Conservation (phyloP, 164 flowering plant genomes). For the Vitis vinifera region DNA sequence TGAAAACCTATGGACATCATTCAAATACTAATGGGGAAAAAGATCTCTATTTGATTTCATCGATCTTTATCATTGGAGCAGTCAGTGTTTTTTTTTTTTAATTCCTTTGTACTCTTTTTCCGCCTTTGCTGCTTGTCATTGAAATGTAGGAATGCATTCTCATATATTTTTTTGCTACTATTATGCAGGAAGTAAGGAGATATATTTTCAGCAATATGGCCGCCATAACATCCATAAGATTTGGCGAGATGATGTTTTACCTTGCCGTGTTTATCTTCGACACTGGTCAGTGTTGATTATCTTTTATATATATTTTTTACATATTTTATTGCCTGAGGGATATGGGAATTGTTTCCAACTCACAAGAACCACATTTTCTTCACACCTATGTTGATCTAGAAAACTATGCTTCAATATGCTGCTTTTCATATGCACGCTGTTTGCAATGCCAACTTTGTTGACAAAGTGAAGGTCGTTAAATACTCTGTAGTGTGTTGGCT, state of each 20-base stretch:
- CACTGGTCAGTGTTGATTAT: slow-evolving; percentile 62
- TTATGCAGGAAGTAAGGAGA: slow-evolving; percentile 69
- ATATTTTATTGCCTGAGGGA: background rate
- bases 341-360: background rate
- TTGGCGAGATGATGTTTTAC: slow-evolving; percentile 89
- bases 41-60: too few relatives aligned
- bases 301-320: background rate
- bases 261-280: slow-evolving; percentile 89
- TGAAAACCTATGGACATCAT: too few relatives aligned
- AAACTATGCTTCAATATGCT: too few relatives aligned
- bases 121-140: too few relatives aligned
- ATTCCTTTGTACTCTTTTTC: too few relatives aligned
- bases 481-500: slow-evolving; percentile 70
- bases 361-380: too few relatives aligned
- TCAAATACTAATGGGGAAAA: too few relatives aligned
- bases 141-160: background rate
- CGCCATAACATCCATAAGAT: slow-evolving; percentile 66
- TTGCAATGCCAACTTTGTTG: background rate
- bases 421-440: background rate
- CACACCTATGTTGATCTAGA: too few relatives aligned
- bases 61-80: too few relatives aligned
- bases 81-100: too few relatives aligned
- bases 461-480: background rate
- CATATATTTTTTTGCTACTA: background rate
- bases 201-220: slow-evolving; percentile 74